Conservation (phyloP, 257 asterid species). For the Coffea canephora region DNA sequence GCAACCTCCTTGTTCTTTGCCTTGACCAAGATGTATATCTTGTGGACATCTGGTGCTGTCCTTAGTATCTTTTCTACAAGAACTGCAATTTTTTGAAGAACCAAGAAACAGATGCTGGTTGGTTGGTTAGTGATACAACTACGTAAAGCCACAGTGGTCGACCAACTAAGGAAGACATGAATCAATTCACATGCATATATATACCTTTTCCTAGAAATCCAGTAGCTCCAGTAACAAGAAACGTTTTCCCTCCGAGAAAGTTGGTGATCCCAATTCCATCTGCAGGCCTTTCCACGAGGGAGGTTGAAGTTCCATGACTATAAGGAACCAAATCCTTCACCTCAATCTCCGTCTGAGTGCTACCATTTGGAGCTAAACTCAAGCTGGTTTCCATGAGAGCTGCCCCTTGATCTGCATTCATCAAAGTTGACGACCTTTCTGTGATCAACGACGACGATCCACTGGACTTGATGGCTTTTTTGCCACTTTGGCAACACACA, state of each 20-base stretch:
- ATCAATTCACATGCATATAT: not conserved
- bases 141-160: not conserved
- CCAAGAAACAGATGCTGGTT: not conserved
- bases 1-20: conserved; percentile 72
- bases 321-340: conserved; percentile 41
- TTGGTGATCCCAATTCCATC: conserved; percentile 53
- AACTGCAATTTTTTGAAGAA: conserved; percentile 40
- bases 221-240: conserved; percentile 66
- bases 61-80: conserved; percentile 82
- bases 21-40: conserved; percentile 76
- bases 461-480: conserved; percentile 42
- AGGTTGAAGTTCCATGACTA: conserved; percentile 13
- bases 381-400: conserved; percentile 38
- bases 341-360: conserved; percentile 22
- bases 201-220: conserved; percentile 74
- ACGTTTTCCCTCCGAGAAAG: conserved; percentile 47
- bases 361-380: conserved; percentile 53
- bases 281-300: conserved; percentile 28
- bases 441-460: conserved; percentile 57
- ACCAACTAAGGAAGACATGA: not conserved
- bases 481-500: conserved; percentile 48
- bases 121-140: not conserved
- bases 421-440: conserved; percentile 42
- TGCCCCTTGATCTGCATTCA: conserved; percentile 39
- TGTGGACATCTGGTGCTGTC: conserved; percentile 77